Percentiles rank a stretch among this genome's conserved stretches.
Conservation (phyloP, 495 filamentous ascomycete genomes). For the Cercophora newfieldiana region DNA sequence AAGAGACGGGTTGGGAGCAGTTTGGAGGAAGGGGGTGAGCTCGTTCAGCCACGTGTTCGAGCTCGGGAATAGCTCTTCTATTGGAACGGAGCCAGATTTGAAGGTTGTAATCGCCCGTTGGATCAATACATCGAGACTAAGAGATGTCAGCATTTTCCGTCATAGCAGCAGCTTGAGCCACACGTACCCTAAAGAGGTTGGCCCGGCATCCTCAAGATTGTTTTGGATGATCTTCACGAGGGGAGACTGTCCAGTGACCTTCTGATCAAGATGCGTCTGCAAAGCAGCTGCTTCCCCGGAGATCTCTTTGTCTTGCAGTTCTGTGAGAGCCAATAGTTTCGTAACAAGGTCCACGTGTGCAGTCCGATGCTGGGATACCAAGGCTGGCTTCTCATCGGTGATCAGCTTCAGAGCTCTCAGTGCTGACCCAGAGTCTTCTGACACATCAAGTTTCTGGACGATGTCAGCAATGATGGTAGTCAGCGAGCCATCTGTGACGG, state of each 20-base stretch:
- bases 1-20: constrained; percentile 59
- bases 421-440: constrained; percentile 19
- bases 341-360: constrained; percentile 44
- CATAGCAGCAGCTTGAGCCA: neutral
- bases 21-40: constrained; percentile 59
- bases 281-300: constrained; percentile 35
- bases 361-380: constrained; percentile 36
- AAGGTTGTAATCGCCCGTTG: constrained; percentile 39
- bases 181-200: constrained; percentile 44
- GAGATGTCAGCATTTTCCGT: constrained; percentile 14
- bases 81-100: constrained; percentile 16
- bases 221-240: constrained; percentile 41
- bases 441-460: constrained; percentile 22
- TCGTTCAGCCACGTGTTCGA: constrained; percentile 43
- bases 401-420: constrained; percentile 45
- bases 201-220: constrained; percentile 42
- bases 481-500: constrained; percentile 30
- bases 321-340: constrained; percentile 45
- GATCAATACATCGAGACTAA: constrained; percentile 39
- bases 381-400: constrained; percentile 33
- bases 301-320: constrained; percentile 36
- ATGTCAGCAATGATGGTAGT: constrained; percentile 32
- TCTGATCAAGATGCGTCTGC: constrained; percentile 36
- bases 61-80: constrained; percentile 46
- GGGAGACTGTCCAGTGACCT: constrained; percentile 31